Conservation (phyloP, 192 early-diverging fungal species). For the Gigaspora rosea region DNA sequence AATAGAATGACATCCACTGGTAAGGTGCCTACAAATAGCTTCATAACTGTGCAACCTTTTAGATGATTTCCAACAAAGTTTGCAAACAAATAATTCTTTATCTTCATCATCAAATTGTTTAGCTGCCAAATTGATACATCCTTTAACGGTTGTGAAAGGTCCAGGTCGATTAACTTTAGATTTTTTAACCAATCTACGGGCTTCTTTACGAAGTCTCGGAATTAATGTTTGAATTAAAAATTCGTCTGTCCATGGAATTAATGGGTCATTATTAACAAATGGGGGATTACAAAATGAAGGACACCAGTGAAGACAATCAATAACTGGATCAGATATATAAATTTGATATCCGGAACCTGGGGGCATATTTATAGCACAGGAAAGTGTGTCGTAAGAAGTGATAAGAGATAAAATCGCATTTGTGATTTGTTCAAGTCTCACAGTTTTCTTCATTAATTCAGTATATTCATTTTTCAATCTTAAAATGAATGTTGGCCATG, state of each 20-base stretch:
- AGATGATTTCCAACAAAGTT: neutral
- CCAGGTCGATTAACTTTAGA: neutral
- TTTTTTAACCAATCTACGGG: neutral
- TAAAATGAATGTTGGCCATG: neutral
- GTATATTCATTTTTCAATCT: neutral
- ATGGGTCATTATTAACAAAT: conserved; percentile 17
- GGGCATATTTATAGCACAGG: neutral
- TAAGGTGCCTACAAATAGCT: conserved; percentile 1
- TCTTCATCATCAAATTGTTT: neutral
- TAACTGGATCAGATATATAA: conserved; percentile 12
- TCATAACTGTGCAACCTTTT: neutral
- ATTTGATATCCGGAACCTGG: neutral
- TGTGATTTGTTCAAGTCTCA: neutral
- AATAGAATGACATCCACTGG: neutral
- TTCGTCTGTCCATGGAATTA: neutral
- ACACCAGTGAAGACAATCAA: conserved; percentile 19
- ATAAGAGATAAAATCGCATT: neutral
- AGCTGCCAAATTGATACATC: neutral
- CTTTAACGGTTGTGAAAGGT: neutral
- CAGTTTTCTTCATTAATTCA: neutral
- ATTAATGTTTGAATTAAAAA: conserved; percentile 9
- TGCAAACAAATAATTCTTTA: conserved; percentile 1
- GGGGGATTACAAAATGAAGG: conserved; percentile 16
- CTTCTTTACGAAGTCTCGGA: conserved; percentile 16
- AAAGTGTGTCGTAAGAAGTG: neutral